A percentile compares a stretch with the other conserved stretches of the same genome.
Evolutionary conservation across 2,329 filamentous ascomycete genomes (phyloP).

Genomic region (Macrophomina pseudophaseolina): DNA sequence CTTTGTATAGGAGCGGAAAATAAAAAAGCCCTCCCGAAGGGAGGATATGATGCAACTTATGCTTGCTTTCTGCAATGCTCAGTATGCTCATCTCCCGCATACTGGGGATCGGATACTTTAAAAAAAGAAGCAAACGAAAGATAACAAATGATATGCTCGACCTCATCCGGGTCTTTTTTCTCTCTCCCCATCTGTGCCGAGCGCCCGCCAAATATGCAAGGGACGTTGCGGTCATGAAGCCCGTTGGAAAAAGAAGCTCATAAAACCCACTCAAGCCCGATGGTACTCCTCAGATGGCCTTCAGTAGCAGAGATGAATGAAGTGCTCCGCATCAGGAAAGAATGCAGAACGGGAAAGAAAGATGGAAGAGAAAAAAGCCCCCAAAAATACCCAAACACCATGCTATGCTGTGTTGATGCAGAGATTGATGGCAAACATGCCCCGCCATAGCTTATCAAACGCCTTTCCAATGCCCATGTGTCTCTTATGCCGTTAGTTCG

Average conservation of each 20-base stretch:
- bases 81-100: neutral
- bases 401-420: constrained; percentile 27
- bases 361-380: neutral
- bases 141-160: constrained; percentile 3
- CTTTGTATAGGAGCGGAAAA: neutral
- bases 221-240: constrained; percentile 19
- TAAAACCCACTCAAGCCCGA: constrained; percentile 5
- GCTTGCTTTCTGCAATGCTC: constrained; percentile 17
- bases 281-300: constrained; percentile 1
- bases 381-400: constrained; percentile 23
- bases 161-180: constrained; percentile 11
- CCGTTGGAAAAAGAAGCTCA: neutral
- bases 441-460: constrained; percentile 26
- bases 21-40: neutral
- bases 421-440: constrained; percentile 22
- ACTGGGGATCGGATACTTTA: neutral
- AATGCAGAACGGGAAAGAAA: neutral
- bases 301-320: neutral
- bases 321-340: neutral
- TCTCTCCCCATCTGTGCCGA: constrained; percentile 11
- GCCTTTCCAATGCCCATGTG: constrained; percentile 22
- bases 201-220: constrained; percentile 25
- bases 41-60: constrained; percentile 4
- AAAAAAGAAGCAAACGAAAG: neutral
- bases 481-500: constrained; percentile 8